Conservation (phyloP, 1,139 yeast genomes). For the Eremothecium coryli region DNA sequence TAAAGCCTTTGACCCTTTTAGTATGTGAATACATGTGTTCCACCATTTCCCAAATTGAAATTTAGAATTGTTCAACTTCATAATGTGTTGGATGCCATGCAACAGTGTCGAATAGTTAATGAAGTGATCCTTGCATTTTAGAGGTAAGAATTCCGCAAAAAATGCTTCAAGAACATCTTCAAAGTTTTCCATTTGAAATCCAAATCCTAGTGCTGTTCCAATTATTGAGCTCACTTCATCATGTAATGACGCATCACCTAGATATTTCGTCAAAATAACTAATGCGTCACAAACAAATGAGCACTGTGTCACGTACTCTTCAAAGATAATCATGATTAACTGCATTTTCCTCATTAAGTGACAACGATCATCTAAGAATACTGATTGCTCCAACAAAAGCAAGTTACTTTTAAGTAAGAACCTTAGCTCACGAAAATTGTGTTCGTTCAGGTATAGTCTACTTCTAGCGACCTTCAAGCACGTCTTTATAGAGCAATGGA, state of each 20-base stretch:
- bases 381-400: conserved; percentile 14
- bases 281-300: conserved; percentile 7
- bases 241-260: conserved; percentile 9
- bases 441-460: background rate
- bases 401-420: conserved; percentile 16
- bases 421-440: conserved; percentile 9
- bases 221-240: conserved; percentile 13
- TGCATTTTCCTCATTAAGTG: conserved; percentile 14
- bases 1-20: conserved; percentile 8
- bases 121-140: conserved; percentile 1
- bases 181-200: conserved; percentile 4
- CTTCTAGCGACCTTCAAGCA: background rate
- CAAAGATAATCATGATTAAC: conserved; percentile 14
- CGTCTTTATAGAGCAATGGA: background rate
- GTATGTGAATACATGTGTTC: conserved; percentile 11
- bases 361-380: conserved; percentile 8
- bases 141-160: conserved; percentile 11
- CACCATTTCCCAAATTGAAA: conserved; percentile 7
- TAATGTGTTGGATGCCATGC: background rate
- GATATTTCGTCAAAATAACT: conserved; percentile 8
- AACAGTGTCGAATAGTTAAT: conserved; percentile 6
- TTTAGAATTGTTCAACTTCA: conserved; percentile 3
- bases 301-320: conserved; percentile 7
- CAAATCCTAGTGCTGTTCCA: conserved; percentile 7
- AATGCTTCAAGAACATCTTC: conserved; percentile 11